Conservation (phyloP, 2,329 filamentous ascomycete genomes). For the Bipolaris cookei region DNA sequence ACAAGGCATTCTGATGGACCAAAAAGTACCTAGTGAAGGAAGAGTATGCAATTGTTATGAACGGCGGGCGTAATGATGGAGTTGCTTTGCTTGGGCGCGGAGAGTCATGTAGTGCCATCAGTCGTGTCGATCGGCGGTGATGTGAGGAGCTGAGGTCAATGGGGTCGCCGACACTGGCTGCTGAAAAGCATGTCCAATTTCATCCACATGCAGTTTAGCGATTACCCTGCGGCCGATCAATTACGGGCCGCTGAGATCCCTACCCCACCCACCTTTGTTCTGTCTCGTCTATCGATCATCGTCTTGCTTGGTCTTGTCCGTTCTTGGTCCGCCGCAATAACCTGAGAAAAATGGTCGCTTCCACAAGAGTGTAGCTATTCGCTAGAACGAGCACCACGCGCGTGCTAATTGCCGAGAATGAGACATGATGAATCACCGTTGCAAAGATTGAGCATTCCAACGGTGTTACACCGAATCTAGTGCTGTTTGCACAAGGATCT, state of each 20-base stretch:
- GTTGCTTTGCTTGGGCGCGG: background rate
- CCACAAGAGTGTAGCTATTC: too few relatives aligned
- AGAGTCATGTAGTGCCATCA: background rate
- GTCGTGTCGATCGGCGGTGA: constrained; percentile 2
- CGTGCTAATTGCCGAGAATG: too few relatives aligned
- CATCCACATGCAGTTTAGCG: background rate
- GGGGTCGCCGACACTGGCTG: constrained; percentile 6
- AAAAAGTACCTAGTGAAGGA: background rate
- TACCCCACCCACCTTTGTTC: background rate
- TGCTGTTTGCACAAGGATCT: too few relatives aligned
- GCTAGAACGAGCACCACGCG: too few relatives aligned
- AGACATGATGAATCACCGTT: too few relatives aligned
- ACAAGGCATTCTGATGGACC: too few relatives aligned
- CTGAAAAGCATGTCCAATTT: constrained; percentile 10
- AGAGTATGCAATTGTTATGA: background rate
- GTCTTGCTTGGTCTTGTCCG: background rate
- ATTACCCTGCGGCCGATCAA: constrained; percentile 3
- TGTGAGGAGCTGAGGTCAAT: constrained; percentile 2
- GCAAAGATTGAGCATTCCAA: too few relatives aligned
- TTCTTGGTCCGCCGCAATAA: background rate
- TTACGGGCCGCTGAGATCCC: background rate
- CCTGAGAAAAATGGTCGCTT: too few relatives aligned
- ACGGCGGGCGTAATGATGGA: background rate
- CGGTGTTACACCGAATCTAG: too few relatives aligned
- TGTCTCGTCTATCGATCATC: constrained; percentile 11